A percentile compares a stretch with the other conserved stretches of the same genome.
These are phyloP conservation scores for Naganishia sp. DNA, from an alignment of 1,284 basidiomycete species.

Conservation along the genomic window DNA sequence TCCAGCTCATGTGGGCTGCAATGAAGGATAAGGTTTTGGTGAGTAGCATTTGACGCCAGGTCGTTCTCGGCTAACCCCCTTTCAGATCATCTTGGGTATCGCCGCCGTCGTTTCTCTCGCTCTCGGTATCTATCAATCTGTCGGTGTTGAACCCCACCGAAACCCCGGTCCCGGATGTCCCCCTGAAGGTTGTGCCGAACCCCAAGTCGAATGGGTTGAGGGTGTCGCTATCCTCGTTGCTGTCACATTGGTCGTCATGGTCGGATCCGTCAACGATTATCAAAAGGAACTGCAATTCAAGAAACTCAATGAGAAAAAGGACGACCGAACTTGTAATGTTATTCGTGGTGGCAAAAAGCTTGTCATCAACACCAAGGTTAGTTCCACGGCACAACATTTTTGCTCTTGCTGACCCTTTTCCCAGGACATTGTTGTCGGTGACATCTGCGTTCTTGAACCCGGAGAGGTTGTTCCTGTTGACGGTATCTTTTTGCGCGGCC, in stretches of 20 bases:
- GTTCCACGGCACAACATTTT: not conserved
- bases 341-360: constrained; percentile 79
- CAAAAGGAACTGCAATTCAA: constrained; percentile 97
- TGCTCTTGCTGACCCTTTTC: constrained; percentile 27
- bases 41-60: constrained; percentile 52
- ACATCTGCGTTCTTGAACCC: constrained; percentile 86
- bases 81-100: constrained; percentile 81
- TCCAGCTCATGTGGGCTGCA: constrained; percentile 88
- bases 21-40: constrained; percentile 90
- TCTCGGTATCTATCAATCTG: constrained; percentile 89
- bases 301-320: constrained; percentile 89
- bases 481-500: constrained; percentile 86
- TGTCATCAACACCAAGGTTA: constrained; percentile 75
- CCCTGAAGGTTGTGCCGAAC: constrained; percentile 58
- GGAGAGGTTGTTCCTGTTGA: constrained; percentile 96
- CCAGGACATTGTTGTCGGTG: constrained; percentile 88
- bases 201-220: constrained; percentile 86
- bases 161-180: constrained; percentile 37
- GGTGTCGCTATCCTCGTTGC: constrained; percentile 96
- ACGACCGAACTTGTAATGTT: constrained; percentile 89
- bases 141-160: constrained; percentile 68
- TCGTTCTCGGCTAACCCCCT: constrained; percentile 32
- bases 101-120: constrained; percentile 91
- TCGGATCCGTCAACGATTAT: constrained; percentile 62
- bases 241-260: constrained; percentile 66